These are phyloP conservation scores for Harrya chromipes DNA, from an alignment of 768 basidiomycete species.

Conservation along the genomic window DNA sequence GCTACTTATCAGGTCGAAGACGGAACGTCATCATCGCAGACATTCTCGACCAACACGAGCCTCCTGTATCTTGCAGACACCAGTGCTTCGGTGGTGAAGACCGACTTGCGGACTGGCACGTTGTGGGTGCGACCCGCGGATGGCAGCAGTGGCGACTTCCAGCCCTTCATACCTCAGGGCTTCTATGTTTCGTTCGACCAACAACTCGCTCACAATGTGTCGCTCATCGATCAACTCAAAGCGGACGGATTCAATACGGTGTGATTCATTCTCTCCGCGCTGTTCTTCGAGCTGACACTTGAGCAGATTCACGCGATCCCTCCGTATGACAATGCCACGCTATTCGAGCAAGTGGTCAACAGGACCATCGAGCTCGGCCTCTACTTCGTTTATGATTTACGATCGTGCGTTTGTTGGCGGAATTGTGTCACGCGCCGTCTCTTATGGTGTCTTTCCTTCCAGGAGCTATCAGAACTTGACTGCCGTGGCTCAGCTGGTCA, in stretches of 20 bases:
- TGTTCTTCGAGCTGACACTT: conserved; percentile 21
- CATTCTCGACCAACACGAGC: conserved; percentile 30
- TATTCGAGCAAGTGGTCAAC: conserved; percentile 20
- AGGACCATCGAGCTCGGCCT: conserved; percentile 25
- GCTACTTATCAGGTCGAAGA: conserved; percentile 24
- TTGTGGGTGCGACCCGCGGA: conserved; percentile 37
- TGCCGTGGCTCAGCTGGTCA: conserved; percentile 60
- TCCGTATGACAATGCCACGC: conserved; percentile 54
- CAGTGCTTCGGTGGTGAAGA: conserved; percentile 42
- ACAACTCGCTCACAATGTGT: conserved; percentile 51
- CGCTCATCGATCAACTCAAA: conserved; percentile 54
- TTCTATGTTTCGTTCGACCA: conserved; percentile 65
- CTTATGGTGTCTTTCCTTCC: too few species aligned
- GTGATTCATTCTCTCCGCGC: background rate
- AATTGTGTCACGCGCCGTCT: too few species aligned
- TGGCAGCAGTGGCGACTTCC: conserved; percentile 21
- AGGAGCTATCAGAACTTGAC: conserved; percentile 61
- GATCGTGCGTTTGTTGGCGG: conserved; percentile 45
- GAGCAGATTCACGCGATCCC: conserved; percentile 70
- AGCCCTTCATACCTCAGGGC: conserved; percentile 62
- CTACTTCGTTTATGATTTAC: conserved; percentile 81
- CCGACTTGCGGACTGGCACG: conserved; percentile 45
- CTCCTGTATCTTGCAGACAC: conserved; percentile 43
- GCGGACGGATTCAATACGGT: conserved; percentile 44
- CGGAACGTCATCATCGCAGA: conserved; percentile 17